phyloP scores from a whole-genome alignment of 805 yeast genomes.

The Saccharomyces mikatae region DNA sequence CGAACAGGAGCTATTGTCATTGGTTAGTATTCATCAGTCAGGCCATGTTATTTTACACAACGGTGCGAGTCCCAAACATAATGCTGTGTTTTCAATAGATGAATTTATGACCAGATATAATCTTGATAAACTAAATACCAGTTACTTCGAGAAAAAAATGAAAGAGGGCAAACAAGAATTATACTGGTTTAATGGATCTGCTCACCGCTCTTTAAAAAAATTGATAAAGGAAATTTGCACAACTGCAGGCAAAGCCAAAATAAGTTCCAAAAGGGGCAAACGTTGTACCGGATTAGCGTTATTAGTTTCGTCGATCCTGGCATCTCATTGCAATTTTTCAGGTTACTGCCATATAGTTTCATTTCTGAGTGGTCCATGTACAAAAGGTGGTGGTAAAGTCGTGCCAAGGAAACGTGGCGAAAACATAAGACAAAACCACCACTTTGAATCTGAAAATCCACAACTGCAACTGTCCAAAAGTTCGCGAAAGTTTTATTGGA shows the following conservation, averaged over 20 bases:
- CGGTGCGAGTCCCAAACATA: background rate
- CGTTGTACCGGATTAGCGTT: conserved; percentile 16
- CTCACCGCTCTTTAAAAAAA: background rate
- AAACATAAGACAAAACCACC: conserved; percentile 14
- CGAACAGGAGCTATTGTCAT: background rate
- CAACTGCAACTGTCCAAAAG: conserved; percentile 1
- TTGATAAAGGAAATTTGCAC: background rate
- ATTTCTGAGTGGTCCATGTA: conserved; percentile 18
- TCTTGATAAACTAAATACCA: background rate
- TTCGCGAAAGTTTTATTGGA: conserved; percentile 8
- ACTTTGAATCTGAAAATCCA: conserved; percentile 8
- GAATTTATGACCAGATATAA: background rate
- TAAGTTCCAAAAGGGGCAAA: conserved; percentile 5
- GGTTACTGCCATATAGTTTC: conserved; percentile 4
- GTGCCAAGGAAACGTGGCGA: conserved; percentile 9
- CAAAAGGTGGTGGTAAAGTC: conserved; percentile 20
- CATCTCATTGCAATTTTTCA: background rate
- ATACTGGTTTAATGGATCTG: background rate
- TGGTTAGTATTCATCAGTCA: background rate
- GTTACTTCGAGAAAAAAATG: background rate
- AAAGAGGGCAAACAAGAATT: background rate
- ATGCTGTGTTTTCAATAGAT: background rate
- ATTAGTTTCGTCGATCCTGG: conserved; percentile 10
- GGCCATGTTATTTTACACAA: background rate
- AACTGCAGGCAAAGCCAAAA: background rate